Percentiles rank a stretch among this genome's conserved stretches.
Evolutionary conservation across 192 early-diverging fungal genomes (phyloP).

Genomic region (Allomyces macrogynus): DNA sequence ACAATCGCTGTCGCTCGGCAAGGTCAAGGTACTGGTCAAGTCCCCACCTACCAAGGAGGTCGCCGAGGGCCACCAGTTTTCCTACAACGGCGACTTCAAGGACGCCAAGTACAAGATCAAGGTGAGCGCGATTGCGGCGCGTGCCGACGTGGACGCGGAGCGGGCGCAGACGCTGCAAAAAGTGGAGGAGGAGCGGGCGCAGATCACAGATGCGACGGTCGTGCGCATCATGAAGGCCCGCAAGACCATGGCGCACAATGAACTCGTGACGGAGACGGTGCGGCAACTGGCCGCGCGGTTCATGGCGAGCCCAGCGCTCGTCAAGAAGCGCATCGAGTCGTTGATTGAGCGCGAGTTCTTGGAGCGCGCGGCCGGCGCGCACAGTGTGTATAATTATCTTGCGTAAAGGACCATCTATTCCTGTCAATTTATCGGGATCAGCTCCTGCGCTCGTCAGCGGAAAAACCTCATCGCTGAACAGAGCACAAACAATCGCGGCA

Average conservation of each 20-base stretch:
- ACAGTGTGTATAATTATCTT: no score
- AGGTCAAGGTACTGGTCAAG: conserved; percentile 71
- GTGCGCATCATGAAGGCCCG: conserved; percentile 94
- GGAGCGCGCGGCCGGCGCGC: conserved; percentile 44
- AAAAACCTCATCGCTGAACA: no score
- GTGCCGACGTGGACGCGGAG: conserved; percentile 55
- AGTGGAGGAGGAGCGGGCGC: conserved; percentile 54
- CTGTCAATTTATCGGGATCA: no score
- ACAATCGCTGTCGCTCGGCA: conserved; percentile 78
- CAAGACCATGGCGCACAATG: conserved; percentile 71
- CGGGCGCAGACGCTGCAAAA: no score
- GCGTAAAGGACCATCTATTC: no score
- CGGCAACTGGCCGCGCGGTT: conserved; percentile 67
- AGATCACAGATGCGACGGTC: conserved; percentile 75
- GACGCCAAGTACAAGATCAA: conserved; percentile 66
- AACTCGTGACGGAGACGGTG: conserved; percentile 64
- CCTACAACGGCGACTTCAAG: conserved; percentile 45
- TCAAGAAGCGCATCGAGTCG: conserved; percentile 84
- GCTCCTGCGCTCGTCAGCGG: no score
- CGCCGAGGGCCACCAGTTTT: conserved; percentile 33
- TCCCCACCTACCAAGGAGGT: conserved; percentile 53
- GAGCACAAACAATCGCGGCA: no score
- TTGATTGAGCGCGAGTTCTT: conserved; percentile 95
- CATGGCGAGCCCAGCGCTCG: conserved; percentile 51
- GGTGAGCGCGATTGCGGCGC: conserved; percentile 42